Evolutionary conservation across 208 protist species (phyloP).

Genomic region (Trypanosoma boissoni): DNA sequence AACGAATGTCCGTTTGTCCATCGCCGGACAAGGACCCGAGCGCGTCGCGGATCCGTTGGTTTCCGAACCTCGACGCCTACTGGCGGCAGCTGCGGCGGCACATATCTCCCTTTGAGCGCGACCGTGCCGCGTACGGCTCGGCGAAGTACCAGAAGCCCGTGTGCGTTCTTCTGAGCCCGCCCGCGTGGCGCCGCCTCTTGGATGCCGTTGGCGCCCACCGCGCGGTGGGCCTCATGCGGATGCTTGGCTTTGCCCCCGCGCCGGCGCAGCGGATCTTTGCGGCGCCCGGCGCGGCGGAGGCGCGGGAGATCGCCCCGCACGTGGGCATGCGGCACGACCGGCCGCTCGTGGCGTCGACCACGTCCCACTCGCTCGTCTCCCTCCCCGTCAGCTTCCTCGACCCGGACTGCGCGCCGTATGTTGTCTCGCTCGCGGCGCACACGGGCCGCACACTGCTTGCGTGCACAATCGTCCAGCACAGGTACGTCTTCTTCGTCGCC

Average conservation of each 20-base stretch:
- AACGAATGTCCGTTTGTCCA: constrained; percentile 14
- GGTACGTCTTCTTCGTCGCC: constrained; percentile 33
- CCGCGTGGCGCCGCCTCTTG: constrained; percentile 16
- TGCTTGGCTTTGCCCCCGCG: constrained; percentile 23
- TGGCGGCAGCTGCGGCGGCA: constrained; percentile 20
- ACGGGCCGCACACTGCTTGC: constrained; percentile 20
- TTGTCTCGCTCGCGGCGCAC: constrained; percentile 21
- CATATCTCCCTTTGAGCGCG: constrained; percentile 22
- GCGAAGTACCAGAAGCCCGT: constrained; percentile 24
- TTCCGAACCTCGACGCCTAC: constrained; percentile 19
- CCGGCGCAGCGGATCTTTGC: constrained; percentile 12
- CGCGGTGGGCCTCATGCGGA: constrained; percentile 26
- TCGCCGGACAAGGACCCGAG: constrained; percentile 13
- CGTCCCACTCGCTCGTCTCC: constrained; percentile 20
- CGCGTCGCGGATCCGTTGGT: constrained; percentile 10
- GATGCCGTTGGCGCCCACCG: constrained; percentile 16
- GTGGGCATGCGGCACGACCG: constrained; percentile 15
- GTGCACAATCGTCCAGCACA: constrained; percentile 30
- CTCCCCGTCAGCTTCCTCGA: constrained; percentile 32
- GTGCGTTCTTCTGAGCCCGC: constrained; percentile 23
- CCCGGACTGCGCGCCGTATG: constrained; percentile 35
- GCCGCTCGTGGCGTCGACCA: constrained; percentile 26
- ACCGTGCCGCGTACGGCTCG: constrained; percentile 18
- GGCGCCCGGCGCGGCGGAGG: too few species aligned
- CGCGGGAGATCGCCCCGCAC: too few species aligned